Evolutionary conservation across 2,329 filamentous ascomycete species (phyloP).

Genomic region (Stagonosporopsis vannaccii): DNA sequence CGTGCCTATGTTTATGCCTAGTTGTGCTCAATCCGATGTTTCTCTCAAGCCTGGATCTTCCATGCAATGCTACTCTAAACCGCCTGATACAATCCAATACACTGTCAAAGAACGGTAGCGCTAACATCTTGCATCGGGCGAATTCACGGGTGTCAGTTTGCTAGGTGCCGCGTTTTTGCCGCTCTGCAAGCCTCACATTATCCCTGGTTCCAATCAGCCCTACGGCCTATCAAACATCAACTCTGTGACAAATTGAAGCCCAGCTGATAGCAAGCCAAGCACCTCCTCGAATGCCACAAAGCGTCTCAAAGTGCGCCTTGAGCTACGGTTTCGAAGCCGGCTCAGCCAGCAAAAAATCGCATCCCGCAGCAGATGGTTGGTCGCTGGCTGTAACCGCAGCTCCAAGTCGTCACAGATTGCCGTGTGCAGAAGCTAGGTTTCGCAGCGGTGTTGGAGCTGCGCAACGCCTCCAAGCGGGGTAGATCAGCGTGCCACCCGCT

Average conservation of each 20-base stretch:
- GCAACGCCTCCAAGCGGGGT: slow-evolving; percentile 16
- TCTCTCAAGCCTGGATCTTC: neutral
- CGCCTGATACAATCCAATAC: neutral
- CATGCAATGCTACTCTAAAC: neutral
- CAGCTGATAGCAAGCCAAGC: slow-evolving; percentile 2
- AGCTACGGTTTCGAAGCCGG: neutral
- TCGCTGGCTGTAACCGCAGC: neutral
- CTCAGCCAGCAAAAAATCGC: neutral
- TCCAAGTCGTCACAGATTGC: slow-evolving; percentile 5
- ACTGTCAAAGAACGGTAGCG: neutral
- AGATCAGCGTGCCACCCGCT: slow-evolving; percentile 1
- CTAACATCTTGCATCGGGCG: slow-evolving; percentile 6
- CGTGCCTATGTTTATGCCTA: neutral
- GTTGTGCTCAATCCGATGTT: neutral
- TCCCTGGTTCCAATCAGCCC: neutral
- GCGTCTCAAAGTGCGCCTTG: neutral
- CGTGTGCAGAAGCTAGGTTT: slow-evolving; percentile 11
- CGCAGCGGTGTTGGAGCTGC: neutral
- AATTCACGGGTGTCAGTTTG: slow-evolving; percentile 14
- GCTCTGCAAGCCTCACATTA: slow-evolving; percentile 5
- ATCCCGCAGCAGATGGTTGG: neutral
- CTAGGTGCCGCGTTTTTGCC: slow-evolving; percentile 7
- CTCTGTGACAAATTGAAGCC: slow-evolving; percentile 1
- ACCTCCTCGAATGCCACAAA: neutral
- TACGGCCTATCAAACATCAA: neutral